A percentile compares a stretch with the other conserved stretches of the same genome.
phyloP scores from a whole-genome alignment of 768 basidiomycete species.

The Suillus occidentalis region DNA sequence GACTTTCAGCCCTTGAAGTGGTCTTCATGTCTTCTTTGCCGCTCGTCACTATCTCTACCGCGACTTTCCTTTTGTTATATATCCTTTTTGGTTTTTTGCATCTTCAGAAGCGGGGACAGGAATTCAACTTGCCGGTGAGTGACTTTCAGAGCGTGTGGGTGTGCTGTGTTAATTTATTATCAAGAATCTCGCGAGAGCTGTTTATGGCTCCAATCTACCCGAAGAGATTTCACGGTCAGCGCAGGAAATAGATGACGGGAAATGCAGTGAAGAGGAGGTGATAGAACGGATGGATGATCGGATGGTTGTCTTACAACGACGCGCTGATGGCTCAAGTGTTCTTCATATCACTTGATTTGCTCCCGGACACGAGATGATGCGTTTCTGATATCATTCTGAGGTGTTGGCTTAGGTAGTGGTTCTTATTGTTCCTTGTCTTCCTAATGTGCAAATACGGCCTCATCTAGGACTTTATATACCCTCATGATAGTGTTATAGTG shows the following conservation, averaged over 20 bases:
- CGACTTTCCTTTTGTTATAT: conserved; percentile 22
- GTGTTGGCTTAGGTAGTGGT: too few relatives aligned
- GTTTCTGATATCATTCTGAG: not conserved
- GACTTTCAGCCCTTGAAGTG: conserved; percentile 20
- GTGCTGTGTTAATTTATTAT: not conserved
- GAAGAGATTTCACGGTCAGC: conserved; percentile 15
- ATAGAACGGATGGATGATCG: conserved; percentile 12
- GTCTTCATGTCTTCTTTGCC: conserved; percentile 30
- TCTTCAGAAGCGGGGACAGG: conserved; percentile 20
- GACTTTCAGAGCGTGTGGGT: not conserved
- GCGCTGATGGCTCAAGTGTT: not conserved
- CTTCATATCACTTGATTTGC: not conserved
- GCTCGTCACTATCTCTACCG: conserved; percentile 24
- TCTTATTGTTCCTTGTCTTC: too few relatives aligned
- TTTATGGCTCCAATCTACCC: conserved; percentile 27
- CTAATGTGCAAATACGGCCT: too few relatives aligned
- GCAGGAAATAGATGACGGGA: not conserved
- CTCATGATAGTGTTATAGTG: not conserved
- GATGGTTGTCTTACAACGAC: conserved; percentile 4
- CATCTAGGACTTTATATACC: too few relatives aligned
- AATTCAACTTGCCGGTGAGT: conserved; percentile 20
- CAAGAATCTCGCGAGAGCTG: conserved; percentile 20
- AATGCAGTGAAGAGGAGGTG: conserved; percentile 2
- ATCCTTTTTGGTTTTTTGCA: conserved; percentile 20
- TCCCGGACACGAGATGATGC: not conserved